phyloP scores from a whole-genome alignment of 208 protist species.

The Crithidia sp. region DNA sequence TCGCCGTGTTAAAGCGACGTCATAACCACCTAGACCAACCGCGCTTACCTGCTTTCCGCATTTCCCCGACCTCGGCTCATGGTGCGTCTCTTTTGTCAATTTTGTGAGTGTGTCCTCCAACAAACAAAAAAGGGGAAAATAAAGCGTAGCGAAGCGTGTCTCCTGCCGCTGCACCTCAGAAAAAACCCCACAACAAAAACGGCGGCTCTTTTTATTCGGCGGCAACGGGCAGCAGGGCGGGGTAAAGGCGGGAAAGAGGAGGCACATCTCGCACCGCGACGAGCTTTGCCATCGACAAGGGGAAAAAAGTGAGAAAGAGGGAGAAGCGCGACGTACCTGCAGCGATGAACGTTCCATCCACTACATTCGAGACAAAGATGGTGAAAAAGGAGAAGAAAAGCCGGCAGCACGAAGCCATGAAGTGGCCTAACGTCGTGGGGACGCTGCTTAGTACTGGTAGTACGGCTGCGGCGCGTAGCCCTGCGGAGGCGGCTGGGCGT shows the following conservation, averaged over 20 bases:
- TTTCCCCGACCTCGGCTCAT: background rate
- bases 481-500: constrained; percentile 28
- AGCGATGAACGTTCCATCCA: too few species aligned
- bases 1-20: constrained; percentile 94
- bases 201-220: too few species aligned
- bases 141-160: background rate
- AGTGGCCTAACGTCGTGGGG: background rate
- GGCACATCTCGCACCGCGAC: too few species aligned
- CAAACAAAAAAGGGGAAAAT: background rate
- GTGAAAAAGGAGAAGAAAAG: background rate
- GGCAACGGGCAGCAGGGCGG: too few species aligned
- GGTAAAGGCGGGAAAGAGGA: too few species aligned
- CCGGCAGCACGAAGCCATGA: background rate
- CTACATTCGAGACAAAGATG: background rate
- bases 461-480: constrained; percentile 32
- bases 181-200: too few species aligned
- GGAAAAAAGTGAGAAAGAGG: background rate
- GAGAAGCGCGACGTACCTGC: background rate
- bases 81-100: background rate
- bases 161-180: too few species aligned
- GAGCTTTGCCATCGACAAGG: background rate
- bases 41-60: constrained; percentile 36
- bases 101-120: too few species aligned
- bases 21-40: constrained; percentile 93
- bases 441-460: constrained; percentile 26